Evolutionary conservation across 192 early-diverging fungal genomes (phyloP).

Genomic region (Physocladia obscura): DNA sequence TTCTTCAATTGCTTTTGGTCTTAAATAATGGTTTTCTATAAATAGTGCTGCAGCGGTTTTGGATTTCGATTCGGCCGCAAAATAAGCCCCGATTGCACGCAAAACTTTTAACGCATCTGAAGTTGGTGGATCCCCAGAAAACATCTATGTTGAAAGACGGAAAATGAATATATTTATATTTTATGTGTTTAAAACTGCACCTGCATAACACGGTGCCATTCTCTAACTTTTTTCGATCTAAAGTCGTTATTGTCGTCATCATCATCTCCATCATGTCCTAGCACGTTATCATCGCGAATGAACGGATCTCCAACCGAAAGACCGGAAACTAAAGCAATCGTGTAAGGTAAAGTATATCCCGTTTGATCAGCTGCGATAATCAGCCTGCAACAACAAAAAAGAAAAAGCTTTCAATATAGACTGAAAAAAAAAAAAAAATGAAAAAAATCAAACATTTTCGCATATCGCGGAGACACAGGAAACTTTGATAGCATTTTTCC

Average conservation of each 20-base stretch:
- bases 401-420: too few species aligned
- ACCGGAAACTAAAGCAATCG: constrained; percentile 88
- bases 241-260: constrained; percentile 61
- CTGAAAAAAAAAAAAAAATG: constrained; percentile 13
- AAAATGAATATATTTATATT: constrained; percentile 22
- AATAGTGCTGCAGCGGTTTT: constrained; percentile 62
- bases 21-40: constrained; percentile 80
- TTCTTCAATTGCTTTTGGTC: constrained; percentile 72
- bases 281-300: constrained; percentile 58
- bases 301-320: constrained; percentile 94
- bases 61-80: constrained; percentile 44
- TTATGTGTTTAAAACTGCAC: constrained; percentile 29
- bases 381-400: constrained; percentile 64
- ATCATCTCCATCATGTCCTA: constrained; percentile 20
- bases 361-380: constrained; percentile 81
- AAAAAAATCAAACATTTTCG: constrained; percentile 68
- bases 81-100: constrained; percentile 87
- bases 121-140: constrained; percentile 70
- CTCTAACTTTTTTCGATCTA: constrained; percentile 61
- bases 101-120: constrained; percentile 89
- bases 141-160: constrained; percentile 46
- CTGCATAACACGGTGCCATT: constrained; percentile 73
- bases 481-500: constrained; percentile 88
- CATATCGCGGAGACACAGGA: constrained; percentile 88
- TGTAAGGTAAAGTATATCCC: constrained; percentile 74